Evolutionary conservation across 1,284 basidiomycete genomes (phyloP), one percentile per base, ranked within the genome.

Genomic region (Lentinula novae-zelandiae): DNA sequence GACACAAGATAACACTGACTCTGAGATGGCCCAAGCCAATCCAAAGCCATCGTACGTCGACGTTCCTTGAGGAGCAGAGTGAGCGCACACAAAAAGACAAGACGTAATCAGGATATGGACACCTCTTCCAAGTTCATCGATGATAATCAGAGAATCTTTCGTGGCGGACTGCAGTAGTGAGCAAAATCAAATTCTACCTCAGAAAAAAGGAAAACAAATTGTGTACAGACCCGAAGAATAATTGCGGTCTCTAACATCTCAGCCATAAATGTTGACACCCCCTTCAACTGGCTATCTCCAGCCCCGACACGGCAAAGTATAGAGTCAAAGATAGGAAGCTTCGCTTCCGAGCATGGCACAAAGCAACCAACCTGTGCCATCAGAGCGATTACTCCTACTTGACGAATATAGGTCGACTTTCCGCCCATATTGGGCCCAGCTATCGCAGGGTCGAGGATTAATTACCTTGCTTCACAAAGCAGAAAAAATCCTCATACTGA

Each of bases 21-120:
- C 97, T 38, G 94, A 96, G 67, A 99, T 99, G 1, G 96, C 95
- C 96, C 96, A 99, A 0, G 97, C 97, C 1, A 99, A 82, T 10
- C 97, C 97, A 69, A 99, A 99, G 0, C 97, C 97, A 73, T 99
- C 97, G 68, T 98, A 98, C 0, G 97, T 99, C 0, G 95, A 98
- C 0, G 97, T 99, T n/a, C 89, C 89, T 89, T 62, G 33, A 61
- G n/a, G 57, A 44, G 10, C 39, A 62, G 42, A 57, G 57, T 27
- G 27, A 36, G n/a, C 39, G 15, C 60, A 33, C 57, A 34, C 2
- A 51, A 53, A 50, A 52, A 38, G 57, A 6, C 15, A 52, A 38
- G 57, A 6, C 15, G 22, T 7, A 22, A 34, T 22, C 15, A 4
- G 1, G 5, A 36, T 17, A 20, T 46, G 39, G 31, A 63, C 65